A percentile compares a stretch with the other conserved stretches of the same genome.
Conservation (phyloP, 2,329 filamentous ascomycete genomes). For the Blastomyces parvus region DNA sequence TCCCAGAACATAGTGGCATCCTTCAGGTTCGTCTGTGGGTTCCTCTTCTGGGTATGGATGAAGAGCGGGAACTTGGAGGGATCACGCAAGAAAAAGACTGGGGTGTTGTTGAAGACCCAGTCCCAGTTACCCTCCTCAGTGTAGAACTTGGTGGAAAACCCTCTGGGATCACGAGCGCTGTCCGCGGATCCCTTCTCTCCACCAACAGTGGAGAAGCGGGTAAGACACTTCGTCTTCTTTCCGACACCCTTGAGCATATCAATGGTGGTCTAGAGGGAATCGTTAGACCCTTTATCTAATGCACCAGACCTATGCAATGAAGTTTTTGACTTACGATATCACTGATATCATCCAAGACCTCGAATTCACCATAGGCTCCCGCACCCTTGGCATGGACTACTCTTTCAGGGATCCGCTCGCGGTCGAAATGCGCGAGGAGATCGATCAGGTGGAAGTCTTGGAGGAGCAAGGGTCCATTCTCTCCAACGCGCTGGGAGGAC, state of each 20-base stretch:
- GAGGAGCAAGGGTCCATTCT: constrained; percentile 51
- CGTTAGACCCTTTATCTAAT: constrained; percentile 5
- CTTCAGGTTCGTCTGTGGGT: constrained; percentile 59
- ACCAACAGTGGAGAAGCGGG: constrained; percentile 66
- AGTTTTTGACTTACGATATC: constrained; percentile 31
- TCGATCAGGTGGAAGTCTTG: constrained; percentile 59
- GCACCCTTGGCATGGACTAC: constrained; percentile 38
- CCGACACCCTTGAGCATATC: constrained; percentile 50
- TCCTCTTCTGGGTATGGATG: constrained; percentile 66
- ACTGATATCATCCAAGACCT: constrained; percentile 42
- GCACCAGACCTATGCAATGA: too few species aligned
- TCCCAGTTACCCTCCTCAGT: constrained; percentile 68
- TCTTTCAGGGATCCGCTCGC: constrained; percentile 34
- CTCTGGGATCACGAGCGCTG: constrained; percentile 61
- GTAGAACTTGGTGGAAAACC: constrained; percentile 64
- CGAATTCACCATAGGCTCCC: constrained; percentile 36
- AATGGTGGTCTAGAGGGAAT: constrained; percentile 25
- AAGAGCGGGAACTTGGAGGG: constrained; percentile 64
- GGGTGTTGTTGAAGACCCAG: constrained; percentile 49
- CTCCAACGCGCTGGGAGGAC: constrained; percentile 45
- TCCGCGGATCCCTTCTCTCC: constrained; percentile 64
- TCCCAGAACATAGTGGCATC: constrained; percentile 65
- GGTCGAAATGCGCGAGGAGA: constrained; percentile 41
- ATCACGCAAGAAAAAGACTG: constrained; percentile 66
- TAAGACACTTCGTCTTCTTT: constrained; percentile 58